Conservation (phyloP, 2,329 filamentous ascomycete genomes). For the Niveomyces coronatus region DNA sequence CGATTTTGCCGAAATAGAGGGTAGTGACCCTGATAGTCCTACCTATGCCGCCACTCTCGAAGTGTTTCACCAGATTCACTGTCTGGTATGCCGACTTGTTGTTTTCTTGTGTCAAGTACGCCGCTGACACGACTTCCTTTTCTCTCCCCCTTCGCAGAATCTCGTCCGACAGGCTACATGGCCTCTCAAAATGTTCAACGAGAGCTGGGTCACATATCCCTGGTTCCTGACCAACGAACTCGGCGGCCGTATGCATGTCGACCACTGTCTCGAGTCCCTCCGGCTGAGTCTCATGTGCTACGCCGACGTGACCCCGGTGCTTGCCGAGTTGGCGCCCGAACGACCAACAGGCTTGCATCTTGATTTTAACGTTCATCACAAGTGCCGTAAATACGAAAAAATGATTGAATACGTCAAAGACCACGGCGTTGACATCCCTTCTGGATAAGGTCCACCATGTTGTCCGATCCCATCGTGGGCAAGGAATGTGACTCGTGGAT, state of each 20-base stretch:
- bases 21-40: slow-evolving; percentile 6
- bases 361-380: slow-evolving; percentile 13
- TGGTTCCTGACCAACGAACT: slow-evolving; percentile 9
- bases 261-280: slow-evolving; percentile 13
- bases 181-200: slow-evolving; percentile 9
- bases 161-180: slow-evolving; percentile 11
- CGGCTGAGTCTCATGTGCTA: slow-evolving; percentile 13
- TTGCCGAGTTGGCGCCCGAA: slow-evolving; percentile 2
- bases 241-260: slow-evolving; percentile 11
- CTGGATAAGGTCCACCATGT: too few relatives aligned
- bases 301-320: slow-evolving; percentile 12
- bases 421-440: slow-evolving; percentile 6
- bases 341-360: slow-evolving; percentile 2
- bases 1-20: slow-evolving; percentile 1
- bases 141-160: slow-evolving; percentile 4
- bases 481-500: too few relatives aligned
- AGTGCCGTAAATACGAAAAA: slow-evolving; percentile 13
- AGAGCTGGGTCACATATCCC: slow-evolving; percentile 11
- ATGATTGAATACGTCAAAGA: slow-evolving; percentile 8
- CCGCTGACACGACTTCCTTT: neutral
- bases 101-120: too few relatives aligned
- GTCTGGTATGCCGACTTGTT: slow-evolving; percentile 6
- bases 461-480: too few relatives aligned
- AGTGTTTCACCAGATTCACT: slow-evolving; percentile 13
- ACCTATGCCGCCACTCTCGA: slow-evolving; percentile 12